Evolutionary conservation across 2,329 filamentous ascomycete genomes (phyloP).

Genomic region (Curvularia sp.): DNA sequence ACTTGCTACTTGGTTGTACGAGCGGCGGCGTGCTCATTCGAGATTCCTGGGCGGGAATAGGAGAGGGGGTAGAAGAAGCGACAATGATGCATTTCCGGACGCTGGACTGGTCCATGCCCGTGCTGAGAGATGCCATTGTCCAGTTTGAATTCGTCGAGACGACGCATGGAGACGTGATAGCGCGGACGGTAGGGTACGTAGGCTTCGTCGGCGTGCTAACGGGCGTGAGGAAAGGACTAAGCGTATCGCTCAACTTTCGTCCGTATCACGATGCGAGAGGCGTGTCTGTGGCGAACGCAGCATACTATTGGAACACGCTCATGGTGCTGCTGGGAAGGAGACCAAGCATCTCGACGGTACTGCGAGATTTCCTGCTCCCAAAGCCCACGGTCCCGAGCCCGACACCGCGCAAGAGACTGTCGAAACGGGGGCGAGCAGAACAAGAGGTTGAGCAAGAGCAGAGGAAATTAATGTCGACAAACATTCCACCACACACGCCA

Average conservation of each 20-base stretch:
- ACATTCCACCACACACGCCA: constrained; percentile 17
- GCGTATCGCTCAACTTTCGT: constrained; percentile 61
- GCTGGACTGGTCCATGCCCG: constrained; percentile 58
- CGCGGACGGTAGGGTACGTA: constrained; percentile 59
- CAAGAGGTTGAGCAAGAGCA: not conserved
- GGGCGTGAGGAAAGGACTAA: constrained; percentile 57
- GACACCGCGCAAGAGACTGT: not conserved
- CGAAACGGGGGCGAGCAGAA: not conserved
- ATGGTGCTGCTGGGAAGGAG: constrained; percentile 63
- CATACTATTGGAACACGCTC: constrained; percentile 59
- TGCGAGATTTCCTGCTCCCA: constrained; percentile 56
- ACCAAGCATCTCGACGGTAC: constrained; percentile 61
- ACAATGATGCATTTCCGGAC: constrained; percentile 64
- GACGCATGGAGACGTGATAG: constrained; percentile 51
- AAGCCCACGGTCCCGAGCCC: not conserved
- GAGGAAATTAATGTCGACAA: not conserved
- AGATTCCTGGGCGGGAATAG: constrained; percentile 13
- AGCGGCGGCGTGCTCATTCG: constrained; percentile 58
- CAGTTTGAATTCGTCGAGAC: constrained; percentile 51
- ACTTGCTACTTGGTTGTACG: constrained; percentile 71
- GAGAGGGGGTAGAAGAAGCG: constrained; percentile 11
- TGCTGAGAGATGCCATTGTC: constrained; percentile 52
- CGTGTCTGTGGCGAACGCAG: constrained; percentile 43
- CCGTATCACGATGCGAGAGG: constrained; percentile 56
- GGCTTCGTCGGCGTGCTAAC: constrained; percentile 62